Conservation (phyloP, 306 rosid genomes). For the Hippophae tibetana region DNA sequence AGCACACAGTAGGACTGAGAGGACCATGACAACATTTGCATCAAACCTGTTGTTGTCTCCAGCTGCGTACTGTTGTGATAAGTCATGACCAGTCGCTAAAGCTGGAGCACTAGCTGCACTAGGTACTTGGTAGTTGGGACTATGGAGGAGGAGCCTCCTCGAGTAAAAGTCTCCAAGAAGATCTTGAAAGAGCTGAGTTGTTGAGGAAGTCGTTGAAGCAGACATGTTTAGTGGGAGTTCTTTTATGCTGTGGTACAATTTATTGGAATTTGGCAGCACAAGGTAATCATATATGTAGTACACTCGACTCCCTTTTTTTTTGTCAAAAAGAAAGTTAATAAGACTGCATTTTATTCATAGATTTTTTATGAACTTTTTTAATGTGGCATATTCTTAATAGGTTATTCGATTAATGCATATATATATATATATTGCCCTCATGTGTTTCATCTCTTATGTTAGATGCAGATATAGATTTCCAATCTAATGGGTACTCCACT, state of each 20-base stretch:
- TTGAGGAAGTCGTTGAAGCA: constrained; percentile 27
- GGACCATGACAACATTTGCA: constrained; percentile 89
- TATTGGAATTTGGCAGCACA: constrained; percentile 12
- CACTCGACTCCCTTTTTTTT: no score
- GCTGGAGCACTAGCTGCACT: constrained; percentile 24
- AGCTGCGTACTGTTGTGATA: constrained; percentile 21
- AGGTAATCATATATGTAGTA: background rate
- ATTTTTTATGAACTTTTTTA: no score
- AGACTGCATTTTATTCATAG: no score
- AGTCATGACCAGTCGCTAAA: constrained; percentile 11
- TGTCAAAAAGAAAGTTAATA: no score
- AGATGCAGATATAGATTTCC: constrained; percentile 18
- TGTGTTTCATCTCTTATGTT: no score
- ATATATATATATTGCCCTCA: background rate
- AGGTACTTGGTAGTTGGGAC: constrained; percentile 30
- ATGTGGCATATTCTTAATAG: no score
- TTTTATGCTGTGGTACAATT: background rate
- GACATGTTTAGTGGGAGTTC: constrained; percentile 28
- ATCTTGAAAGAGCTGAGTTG: constrained; percentile 25
- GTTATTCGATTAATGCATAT: no score
- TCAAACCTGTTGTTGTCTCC: constrained; percentile 45
- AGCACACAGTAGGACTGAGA: constrained; percentile 79
- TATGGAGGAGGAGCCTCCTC: constrained; percentile 53
- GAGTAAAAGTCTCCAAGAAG: constrained; percentile 35
- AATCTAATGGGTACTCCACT: constrained; percentile 50